These are phyloP conservation scores for Polygonum aviculare DNA, from an alignment of 148 eudicot species.

Conservation along the genomic window DNA sequence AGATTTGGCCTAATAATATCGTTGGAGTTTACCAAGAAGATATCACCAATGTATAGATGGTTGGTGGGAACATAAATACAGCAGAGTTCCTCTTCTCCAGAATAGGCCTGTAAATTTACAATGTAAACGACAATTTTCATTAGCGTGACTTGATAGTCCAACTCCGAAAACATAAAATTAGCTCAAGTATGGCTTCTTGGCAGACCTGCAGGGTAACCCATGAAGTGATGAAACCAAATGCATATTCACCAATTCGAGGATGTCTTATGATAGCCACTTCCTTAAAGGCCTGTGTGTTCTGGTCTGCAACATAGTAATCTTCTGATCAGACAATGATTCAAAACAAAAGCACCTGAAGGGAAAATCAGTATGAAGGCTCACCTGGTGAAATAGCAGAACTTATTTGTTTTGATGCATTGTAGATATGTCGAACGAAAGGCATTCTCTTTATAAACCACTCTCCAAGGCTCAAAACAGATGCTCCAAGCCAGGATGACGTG, in stretches of 20 bases:
- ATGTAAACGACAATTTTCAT: not conserved
- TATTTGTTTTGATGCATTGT: constrained; percentile 79
- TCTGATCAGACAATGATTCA: not conserved
- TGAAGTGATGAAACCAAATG: constrained; percentile 76
- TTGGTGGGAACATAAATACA: constrained; percentile 77
- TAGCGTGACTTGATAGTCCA: not conserved
- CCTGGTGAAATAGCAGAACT: constrained; percentile 91
- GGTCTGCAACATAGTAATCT: constrained; percentile 35
- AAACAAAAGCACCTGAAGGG: not conserved
- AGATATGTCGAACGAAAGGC: constrained; percentile 73
- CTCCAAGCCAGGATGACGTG: constrained; percentile 76
- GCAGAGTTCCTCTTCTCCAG: constrained; percentile 71
- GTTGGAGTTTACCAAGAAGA: constrained; percentile 58
- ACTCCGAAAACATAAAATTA: not conserved
- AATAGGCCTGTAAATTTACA: constrained; percentile 32
- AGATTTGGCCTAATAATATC: constrained; percentile 76
- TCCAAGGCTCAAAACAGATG: constrained; percentile 57
- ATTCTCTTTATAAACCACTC: constrained; percentile 79
- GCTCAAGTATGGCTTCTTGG: not conserved
- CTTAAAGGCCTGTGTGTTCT: constrained; percentile 64
- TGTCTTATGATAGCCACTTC: constrained; percentile 82
- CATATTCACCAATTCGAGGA: constrained; percentile 81
- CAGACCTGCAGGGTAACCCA: constrained; percentile 62
- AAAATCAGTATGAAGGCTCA: constrained; percentile 11
- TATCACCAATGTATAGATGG: constrained; percentile 75